Evolutionary conservation across 139 green algal genomes (phyloP).

Genomic region (Volvox africanus): DNA sequence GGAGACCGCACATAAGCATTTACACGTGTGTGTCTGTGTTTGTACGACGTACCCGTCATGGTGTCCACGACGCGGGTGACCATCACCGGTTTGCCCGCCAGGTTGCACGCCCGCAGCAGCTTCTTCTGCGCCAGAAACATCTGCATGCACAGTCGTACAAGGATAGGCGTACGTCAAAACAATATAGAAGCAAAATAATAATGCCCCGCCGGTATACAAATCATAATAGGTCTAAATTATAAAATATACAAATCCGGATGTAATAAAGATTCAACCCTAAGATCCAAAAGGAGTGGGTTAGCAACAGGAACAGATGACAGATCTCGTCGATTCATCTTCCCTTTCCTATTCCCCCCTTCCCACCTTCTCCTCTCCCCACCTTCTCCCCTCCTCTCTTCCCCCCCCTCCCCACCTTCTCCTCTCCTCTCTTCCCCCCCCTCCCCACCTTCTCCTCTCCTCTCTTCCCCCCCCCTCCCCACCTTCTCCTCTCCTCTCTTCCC

Average conservation of each 20-base stretch:
- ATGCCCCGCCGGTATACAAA: too few species aligned
- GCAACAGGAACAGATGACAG: too few species aligned
- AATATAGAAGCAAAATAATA: too few species aligned
- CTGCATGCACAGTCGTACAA: background rate
- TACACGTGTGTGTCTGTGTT: background rate
- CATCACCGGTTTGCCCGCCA: slow-evolving; percentile 85
- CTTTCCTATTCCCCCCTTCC: background rate
- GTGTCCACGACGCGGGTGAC: slow-evolving; percentile 93
- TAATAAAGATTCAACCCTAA: too few species aligned
- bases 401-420: background rate
- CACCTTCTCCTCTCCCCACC: too few species aligned
- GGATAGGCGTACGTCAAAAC: too few species aligned
- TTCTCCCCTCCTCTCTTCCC: too few species aligned
- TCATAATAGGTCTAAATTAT: too few species aligned
- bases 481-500: background rate
- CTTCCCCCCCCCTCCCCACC: background rate
- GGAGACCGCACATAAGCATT: too few species aligned
- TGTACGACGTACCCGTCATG: slow-evolving; percentile 74
- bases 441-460: background rate
- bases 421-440: background rate
- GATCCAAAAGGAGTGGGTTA: too few species aligned
- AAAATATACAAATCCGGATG: too few species aligned
- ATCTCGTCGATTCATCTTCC: too few species aligned
- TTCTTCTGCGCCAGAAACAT: slow-evolving; percentile 76
- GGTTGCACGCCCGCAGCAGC: slow-evolving; percentile 76